A percentile compares a stretch with the other conserved stretches of the same genome.
Evolutionary conservation across 2,329 filamentous ascomycete species (phyloP).

Genomic region (Verticillium nonalfalfae): DNA sequence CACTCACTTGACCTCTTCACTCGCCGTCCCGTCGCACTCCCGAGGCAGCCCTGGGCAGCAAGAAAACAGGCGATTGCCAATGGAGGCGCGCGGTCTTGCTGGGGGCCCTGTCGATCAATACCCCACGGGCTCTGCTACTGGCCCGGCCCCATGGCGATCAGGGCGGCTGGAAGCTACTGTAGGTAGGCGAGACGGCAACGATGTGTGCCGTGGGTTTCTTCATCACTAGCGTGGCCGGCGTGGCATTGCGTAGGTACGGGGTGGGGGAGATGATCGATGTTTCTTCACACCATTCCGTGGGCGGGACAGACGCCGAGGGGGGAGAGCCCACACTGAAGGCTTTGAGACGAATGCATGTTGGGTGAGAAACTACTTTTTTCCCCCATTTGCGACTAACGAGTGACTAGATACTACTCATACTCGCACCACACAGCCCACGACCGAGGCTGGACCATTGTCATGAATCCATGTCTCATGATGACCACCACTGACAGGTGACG

Average conservation of each 20-base stretch:
- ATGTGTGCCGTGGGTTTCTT: not conserved
- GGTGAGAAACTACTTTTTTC: too few relatives aligned
- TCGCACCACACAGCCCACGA: not conserved
- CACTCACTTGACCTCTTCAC: too few relatives aligned
- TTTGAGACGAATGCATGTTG: too few relatives aligned
- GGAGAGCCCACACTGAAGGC: too few relatives aligned
- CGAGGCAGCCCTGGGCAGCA: too few relatives aligned
- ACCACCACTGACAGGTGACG: not conserved
- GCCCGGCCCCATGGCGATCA: not conserved
- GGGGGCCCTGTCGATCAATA: not conserved
- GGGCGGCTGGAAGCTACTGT: not conserved
- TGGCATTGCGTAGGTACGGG: not conserved
- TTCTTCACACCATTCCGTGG: not conserved
- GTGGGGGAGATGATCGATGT: not conserved
- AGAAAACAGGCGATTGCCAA: too few relatives aligned
- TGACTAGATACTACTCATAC: not conserved
- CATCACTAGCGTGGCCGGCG: not conserved
- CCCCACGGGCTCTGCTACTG: not conserved
- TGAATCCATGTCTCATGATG: not conserved
- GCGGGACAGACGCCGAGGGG: not conserved
- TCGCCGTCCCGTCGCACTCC: too few relatives aligned
- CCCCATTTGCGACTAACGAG: not conserved
- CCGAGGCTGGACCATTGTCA: too few relatives aligned
- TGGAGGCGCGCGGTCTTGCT: not conserved
- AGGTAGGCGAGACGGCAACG: not conserved